Evolutionary conservation across 768 basidiomycete species (phyloP), one percentile per base, ranked within the genome.

Genomic region (Pleurotus tuber-regium): DNA sequence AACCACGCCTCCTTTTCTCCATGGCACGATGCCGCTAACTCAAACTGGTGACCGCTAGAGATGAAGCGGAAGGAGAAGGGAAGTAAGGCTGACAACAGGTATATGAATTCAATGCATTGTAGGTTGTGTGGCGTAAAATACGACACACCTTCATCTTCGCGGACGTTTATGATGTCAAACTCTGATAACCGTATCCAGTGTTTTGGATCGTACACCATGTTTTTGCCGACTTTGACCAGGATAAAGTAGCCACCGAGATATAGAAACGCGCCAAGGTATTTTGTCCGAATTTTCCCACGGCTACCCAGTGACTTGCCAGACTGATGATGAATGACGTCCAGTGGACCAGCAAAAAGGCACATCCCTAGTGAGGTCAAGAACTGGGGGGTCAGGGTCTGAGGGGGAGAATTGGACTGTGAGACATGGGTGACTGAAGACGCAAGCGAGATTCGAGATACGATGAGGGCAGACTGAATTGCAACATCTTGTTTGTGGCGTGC

Each of bases 1-100:
- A 94, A 70, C 96, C 96, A 98, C n/a, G 88, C 72, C 23, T 83
- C 79, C 70, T 92, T 95, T 69, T 98, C 96, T 29, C 74, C 77
- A 60, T 72, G 78, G 64, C 93, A 95, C 12, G 91, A 81, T 0
- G 91, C 90, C 5, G 91, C 91, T 25, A 98, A 70, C 63, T 97
- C 93, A 59, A 96, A 88, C 52, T 83, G 77, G 61, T 90, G 85
- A 4, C 85, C 84, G 48, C 75, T 77, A 38, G 76, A 78, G 8
- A 76, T 79, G 12, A 97, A 70, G 43, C 88, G 84, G 67, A 98
- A 89, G 38, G 86, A 86, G 61, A 83, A 87, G 10, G 93, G 87
- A 5, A 98, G 72, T 56, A 87, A 74, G 39, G 84, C 94, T 97
- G 58, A 8, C n/a, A 38, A 10, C 50, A 43, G n/a, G 42, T 30